Evolutionary conservation across 2,329 filamentous ascomycete species (phyloP).

Genomic region (Trichoderma sp.): DNA sequence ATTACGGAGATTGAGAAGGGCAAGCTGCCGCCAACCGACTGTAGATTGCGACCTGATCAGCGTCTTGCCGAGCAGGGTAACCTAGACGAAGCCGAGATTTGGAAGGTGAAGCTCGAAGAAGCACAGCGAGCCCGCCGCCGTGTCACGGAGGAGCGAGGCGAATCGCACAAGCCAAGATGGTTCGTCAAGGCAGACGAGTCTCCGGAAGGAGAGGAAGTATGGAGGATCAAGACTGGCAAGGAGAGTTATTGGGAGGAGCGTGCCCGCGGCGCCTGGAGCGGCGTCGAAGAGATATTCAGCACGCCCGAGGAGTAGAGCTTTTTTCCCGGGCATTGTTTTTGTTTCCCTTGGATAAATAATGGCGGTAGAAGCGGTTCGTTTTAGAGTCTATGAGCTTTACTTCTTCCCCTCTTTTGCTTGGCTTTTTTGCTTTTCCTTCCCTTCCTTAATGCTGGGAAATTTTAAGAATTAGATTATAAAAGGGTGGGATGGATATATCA

Average conservation of each 20-base stretch:
- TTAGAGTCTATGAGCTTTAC: background rate
- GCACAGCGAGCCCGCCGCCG: constrained; percentile 75
- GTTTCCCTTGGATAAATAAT: constrained; percentile 24
- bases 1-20: constrained; percentile 77
- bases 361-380: constrained; percentile 6
- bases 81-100: constrained; percentile 78
- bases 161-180: constrained; percentile 77
- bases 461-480: constrained; percentile 12
- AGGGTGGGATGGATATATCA: background rate
- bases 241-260: constrained; percentile 95
- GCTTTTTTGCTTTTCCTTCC: background rate
- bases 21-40: constrained; percentile 80
- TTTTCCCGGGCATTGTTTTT: constrained; percentile 16
- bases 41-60: constrained; percentile 83
- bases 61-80: constrained; percentile 79
- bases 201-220: constrained; percentile 66
- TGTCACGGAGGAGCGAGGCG: constrained; percentile 74
- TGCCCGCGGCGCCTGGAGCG: constrained; percentile 66
- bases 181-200: constrained; percentile 72
- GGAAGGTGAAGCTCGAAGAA: constrained; percentile 86
- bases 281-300: constrained; percentile 56
- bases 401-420: background rate
- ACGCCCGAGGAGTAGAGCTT: constrained; percentile 36
- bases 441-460: background rate
- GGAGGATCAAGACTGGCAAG: constrained; percentile 77